These are phyloP conservation scores for Kokia cookei DNA, from an alignment of 441 rosid species.

Conservation along the genomic window DNA sequence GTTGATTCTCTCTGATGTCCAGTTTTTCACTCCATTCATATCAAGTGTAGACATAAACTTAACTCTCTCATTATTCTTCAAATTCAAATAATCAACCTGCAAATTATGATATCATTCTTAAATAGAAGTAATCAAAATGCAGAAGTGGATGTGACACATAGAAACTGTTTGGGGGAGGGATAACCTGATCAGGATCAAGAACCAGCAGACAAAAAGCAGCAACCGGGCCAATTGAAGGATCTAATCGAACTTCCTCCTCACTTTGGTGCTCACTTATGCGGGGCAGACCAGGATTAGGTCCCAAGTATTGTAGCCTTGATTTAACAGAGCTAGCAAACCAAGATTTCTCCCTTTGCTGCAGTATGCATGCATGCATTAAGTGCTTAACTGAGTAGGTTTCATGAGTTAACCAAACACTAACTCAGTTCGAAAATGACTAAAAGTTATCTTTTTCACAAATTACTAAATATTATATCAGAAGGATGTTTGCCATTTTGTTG, in stretches of 20 bases:
- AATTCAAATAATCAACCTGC: constrained; percentile 84
- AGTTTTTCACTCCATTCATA: constrained; percentile 38
- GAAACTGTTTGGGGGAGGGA: neutral
- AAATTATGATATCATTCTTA: constrained; percentile 2
- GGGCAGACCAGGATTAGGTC: constrained; percentile 64
- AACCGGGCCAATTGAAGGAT: constrained; percentile 65
- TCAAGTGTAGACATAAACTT: constrained; percentile 32
- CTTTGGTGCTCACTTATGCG: constrained; percentile 28
- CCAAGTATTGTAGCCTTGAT: constrained; percentile 62
- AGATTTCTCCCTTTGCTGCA: constrained; percentile 74
- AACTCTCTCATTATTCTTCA: constrained; percentile 72
- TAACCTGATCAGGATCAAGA: constrained; percentile 80
- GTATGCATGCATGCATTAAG: neutral
- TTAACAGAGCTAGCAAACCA: constrained; percentile 65
- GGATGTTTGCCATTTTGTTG: too few species aligned
- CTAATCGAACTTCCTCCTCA: constrained; percentile 29
- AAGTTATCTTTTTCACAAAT: too few species aligned
- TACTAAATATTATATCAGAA: too few species aligned
- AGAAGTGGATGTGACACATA: neutral
- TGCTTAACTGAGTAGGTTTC: neutral
- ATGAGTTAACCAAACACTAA: too few species aligned
- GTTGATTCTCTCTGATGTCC: constrained; percentile 61
- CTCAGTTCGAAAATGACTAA: too few species aligned
- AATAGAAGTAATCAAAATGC: neutral
- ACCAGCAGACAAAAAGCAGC: constrained; percentile 58